Base-by-base conservation (phyloP, 495 filamentous ascomycete species). In the Saxophila tyrrhenica region DNA sequence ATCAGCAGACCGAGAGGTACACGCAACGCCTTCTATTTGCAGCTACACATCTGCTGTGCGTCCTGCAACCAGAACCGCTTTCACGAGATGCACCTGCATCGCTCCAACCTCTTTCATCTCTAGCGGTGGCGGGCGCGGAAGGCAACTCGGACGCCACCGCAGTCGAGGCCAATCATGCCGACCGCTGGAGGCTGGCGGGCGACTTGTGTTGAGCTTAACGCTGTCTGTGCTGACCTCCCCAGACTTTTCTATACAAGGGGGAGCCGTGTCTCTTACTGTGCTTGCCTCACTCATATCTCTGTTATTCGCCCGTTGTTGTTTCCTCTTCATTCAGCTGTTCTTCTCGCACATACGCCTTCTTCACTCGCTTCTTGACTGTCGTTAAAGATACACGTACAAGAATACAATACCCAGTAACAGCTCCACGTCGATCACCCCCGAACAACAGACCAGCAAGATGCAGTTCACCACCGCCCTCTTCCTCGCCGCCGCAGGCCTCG, bases 401-500 rank as follows among this genome's bases (percentile, higher is more conserved):
- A 35, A 35, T 35, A 35, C 29, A 35, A 5, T 35, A 35, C 29
- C 29, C 29, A 35, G 7, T 13, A 35, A 35, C 29, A 44, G n/a
- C n/a, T n/a, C n/a, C n/a, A n/a, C n/a, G n/a, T n/a, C n/a, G n/a
- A n/a, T n/a, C n/a, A n/a, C n/a, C 41, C n/a, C 19, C 17, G n/a
- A 44, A 44, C 15, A 17, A 5, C 7, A 44, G 8, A n/a, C 41
- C 41, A 44, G 3, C 60, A 63, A 55, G n/a, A 65, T 67, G 64
- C 64, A 62, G 49, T 63, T 60, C 56, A 25, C 55, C 38, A 32
- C 56, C 35, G 50, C 51, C 25, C 10, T 63, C 45, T 11, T 58
- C 39, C 58, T 68, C 19, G 57, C 62, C 44, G 17, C 57, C 25
- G 59, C 60, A 23, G 59, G 63, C 62, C 46, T 67, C 50, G 65